Conservation (phyloP, 208 protist genomes). For the Crithidia thermophila region DNA sequence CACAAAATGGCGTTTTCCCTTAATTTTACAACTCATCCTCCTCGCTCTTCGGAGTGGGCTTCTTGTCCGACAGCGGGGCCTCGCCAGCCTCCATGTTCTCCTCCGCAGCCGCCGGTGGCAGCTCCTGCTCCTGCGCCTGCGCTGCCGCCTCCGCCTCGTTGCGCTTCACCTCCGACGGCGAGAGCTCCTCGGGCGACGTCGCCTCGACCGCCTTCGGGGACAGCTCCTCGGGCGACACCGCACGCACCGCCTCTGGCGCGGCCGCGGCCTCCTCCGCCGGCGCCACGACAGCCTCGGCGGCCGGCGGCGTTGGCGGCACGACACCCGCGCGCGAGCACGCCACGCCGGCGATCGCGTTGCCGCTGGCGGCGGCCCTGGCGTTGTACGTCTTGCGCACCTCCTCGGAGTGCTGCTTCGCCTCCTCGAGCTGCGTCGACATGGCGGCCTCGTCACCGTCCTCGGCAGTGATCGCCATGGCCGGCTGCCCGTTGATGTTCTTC, state of each 20-base stretch:
- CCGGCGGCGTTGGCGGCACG: slow-evolving; percentile 20
- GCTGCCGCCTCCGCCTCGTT: not conserved
- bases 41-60: slow-evolving; percentile 7
- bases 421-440: slow-evolving; percentile 29
- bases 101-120: not conserved
- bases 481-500: slow-evolving; percentile 36
- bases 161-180: not conserved
- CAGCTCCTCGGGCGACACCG: not conserved
- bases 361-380: slow-evolving; percentile 31
- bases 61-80: slow-evolving; percentile 7
- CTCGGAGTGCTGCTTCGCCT: slow-evolving; percentile 30
- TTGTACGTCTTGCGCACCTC: slow-evolving; percentile 57
- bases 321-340: slow-evolving; percentile 4
- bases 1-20: no score
- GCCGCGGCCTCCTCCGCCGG: not conserved
- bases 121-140: slow-evolving; percentile 1
- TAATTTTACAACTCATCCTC: slow-evolving; percentile 25
- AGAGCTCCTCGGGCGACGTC: not conserved
- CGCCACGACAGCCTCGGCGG: slow-evolving; percentile 1
- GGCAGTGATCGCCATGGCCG: slow-evolving; percentile 24
- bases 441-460: slow-evolving; percentile 41
- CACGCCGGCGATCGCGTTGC: slow-evolving; percentile 12
- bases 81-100: slow-evolving; percentile 1
- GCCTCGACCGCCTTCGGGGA: not conserved
- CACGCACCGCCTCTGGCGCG: not conserved